Evolutionary conservation across 2,329 filamentous ascomycete species (phyloP).

Genomic region (Eutypa lata): DNA sequence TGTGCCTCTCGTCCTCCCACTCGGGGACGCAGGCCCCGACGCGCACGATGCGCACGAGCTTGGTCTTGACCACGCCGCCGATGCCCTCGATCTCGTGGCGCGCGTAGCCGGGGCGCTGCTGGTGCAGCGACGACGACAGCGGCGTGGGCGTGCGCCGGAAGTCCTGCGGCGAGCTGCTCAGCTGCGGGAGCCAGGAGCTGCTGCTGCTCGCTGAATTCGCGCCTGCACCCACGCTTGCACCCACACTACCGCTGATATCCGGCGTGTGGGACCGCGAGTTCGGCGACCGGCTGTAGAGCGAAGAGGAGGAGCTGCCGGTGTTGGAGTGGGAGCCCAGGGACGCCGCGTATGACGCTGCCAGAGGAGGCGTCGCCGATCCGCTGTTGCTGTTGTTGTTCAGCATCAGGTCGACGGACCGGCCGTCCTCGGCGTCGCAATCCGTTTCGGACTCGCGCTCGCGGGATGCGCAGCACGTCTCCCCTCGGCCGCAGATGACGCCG

Average conservation of each 20-base stretch:
- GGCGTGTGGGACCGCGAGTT: slow-evolving; percentile 3
- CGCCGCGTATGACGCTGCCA: slow-evolving; percentile 11
- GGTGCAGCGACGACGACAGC: slow-evolving; percentile 28
- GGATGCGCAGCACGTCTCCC: slow-evolving; percentile 70
- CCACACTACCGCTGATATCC: neutral
- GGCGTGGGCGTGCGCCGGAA: slow-evolving; percentile 36
- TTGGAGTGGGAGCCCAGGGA: slow-evolving; percentile 10
- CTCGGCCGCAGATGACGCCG: slow-evolving; percentile 84
- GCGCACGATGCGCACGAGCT: slow-evolving; percentile 75
- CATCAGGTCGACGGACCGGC: slow-evolving; percentile 39
- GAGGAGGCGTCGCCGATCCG: slow-evolving; percentile 14
- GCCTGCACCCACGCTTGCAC: neutral
- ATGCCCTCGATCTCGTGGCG: slow-evolving; percentile 90
- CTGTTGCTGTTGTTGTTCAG: slow-evolving; percentile 13
- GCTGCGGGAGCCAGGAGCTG: slow-evolving; percentile 5
- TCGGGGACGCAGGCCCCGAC: slow-evolving; percentile 85
- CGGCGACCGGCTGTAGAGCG: slow-evolving; percentile 1
- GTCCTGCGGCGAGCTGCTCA: slow-evolving; percentile 10
- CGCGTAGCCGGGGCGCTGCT: slow-evolving; percentile 70
- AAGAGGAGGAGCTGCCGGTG: slow-evolving; percentile 4
- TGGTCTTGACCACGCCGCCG: slow-evolving; percentile 82
- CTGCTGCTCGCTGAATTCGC: slow-evolving; percentile 9
- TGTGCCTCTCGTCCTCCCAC: slow-evolving; percentile 71
- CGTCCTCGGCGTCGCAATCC: slow-evolving; percentile 79
- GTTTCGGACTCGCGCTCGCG: slow-evolving; percentile 78